phyloP scores from a whole-genome alignment of 208 protist genomes.

The Kentomonas sorsogonicus region DNA sequence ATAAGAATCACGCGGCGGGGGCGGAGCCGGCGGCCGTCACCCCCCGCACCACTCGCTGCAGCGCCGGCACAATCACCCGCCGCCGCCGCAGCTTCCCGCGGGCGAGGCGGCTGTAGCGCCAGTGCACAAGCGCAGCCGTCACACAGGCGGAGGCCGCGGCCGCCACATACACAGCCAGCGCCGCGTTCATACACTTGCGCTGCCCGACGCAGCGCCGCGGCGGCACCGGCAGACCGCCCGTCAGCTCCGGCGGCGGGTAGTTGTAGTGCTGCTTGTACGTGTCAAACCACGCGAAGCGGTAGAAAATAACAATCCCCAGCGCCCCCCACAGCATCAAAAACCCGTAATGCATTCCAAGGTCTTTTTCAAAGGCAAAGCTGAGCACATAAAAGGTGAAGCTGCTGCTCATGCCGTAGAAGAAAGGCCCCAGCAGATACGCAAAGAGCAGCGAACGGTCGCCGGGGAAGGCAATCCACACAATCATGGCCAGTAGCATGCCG shows the following conservation, averaged over 20 bases:
- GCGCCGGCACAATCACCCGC: too few species aligned
- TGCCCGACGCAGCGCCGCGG: conserved; percentile 23
- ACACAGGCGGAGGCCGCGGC: neutral
- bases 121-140: neutral
- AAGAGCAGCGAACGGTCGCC: conserved; percentile 24
- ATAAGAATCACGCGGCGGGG: too few species aligned
- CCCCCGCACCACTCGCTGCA: too few species aligned
- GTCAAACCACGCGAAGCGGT: conserved; percentile 25
- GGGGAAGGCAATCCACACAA: conserved; percentile 46
- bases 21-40: too few species aligned
- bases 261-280: conserved; percentile 33
- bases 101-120: too few species aligned
- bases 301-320: conserved; percentile 39
- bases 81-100: too few species aligned
- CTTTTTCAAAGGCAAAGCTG: conserved; percentile 39
- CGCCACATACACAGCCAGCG: conserved; percentile 31
- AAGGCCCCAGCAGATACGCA: conserved; percentile 27
- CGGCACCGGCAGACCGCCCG: conserved; percentile 10
- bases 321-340: conserved; percentile 39
- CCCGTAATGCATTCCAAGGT: conserved; percentile 59
- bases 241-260: conserved; percentile 13
- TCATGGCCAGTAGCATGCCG: conserved; percentile 21
- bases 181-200: conserved; percentile 37
- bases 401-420: conserved; percentile 44
- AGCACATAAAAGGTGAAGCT: conserved; percentile 48